Base-by-base conservation (phyloP, 2,329 filamentous ascomycete species). In the Pseudogymnoascus sp. region DNA sequence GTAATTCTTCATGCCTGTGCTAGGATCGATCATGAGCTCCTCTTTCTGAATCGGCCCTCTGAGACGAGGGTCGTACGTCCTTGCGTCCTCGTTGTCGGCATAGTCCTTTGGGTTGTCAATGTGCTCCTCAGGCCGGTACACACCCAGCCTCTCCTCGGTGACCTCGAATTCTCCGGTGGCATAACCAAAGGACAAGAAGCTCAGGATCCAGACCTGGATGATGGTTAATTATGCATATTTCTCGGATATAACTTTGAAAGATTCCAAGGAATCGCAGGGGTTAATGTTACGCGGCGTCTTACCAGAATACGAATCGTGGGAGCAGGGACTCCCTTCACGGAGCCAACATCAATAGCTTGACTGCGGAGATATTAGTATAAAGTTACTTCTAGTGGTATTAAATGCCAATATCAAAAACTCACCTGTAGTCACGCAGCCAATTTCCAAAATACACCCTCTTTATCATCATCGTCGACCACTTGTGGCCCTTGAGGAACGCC, bases 1-100 rank as follows among this genome's bases (percentile, higher is more conserved):
- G 73, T 99, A 99, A 72, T 97, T 97, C 74, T 97, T 99, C 92
- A 99, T 96, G n/a, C 92, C 92, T 0, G 89, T 94, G 5, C 81
- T 76, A 33, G 76, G 75, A 68, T 94, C 89, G 60, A 94, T 82
- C 62, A 89, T 84, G 18, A 89, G 82, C 69, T 94, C 89, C 38
- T 82, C 73, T 3, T 81, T 80, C 62, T 83, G 76, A 7, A 97
- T 84, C 0, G 92, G 92, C 0, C 85, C 88, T 57, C 94, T 86
- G 6, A 97, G 82, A 23, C 94, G 86, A 35, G 80, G 75, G 71
- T 97, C 94, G 68, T 83, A 91, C 67, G 88, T 82, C 62, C 90
- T 83, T 4, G 94, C 94, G 74, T 99, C 94, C 64, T 82, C 69
- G 66, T 90, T 89, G 67, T 97, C 91, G 55, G 89, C 90, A 70